Conservation (phyloP, 495 filamentous ascomycete genomes). For the Haplographium delicatum region DNA sequence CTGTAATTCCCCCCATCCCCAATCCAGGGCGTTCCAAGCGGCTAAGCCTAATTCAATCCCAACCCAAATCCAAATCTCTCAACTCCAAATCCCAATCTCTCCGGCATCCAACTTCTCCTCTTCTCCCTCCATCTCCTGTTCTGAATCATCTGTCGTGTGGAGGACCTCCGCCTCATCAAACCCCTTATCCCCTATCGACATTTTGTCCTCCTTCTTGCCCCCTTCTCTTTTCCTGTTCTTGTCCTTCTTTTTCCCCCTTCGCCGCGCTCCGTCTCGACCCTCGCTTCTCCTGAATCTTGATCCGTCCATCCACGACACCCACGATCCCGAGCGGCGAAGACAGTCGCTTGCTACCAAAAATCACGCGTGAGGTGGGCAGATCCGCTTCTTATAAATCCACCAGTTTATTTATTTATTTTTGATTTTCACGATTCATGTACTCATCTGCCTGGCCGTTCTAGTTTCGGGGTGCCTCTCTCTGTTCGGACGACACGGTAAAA, state of each 20-base stretch:
- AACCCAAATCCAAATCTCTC: neutral
- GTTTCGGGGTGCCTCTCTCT: constrained; percentile 26
- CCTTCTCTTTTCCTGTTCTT: constrained; percentile 29
- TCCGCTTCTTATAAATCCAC: too few relatives aligned
- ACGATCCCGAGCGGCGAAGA: constrained; percentile 13
- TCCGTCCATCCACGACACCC: too few relatives aligned
- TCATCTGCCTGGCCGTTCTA: constrained; percentile 29
- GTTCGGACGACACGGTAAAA: constrained; percentile 42
- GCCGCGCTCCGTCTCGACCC: constrained; percentile 7
- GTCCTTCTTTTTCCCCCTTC: constrained; percentile 27
- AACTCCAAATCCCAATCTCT: too few relatives aligned
- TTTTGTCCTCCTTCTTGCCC: constrained; percentile 26
- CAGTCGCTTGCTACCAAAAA: constrained; percentile 17
- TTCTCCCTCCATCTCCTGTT: neutral
- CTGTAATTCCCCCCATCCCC: too few relatives aligned
- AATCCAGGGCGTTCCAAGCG: neutral
- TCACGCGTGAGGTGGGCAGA: constrained; percentile 26
- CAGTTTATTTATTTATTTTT: too few relatives aligned
- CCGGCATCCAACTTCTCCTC: constrained; percentile 1
- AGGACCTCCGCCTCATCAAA: constrained; percentile 3
- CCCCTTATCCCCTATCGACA: neutral
- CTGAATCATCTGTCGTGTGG: constrained; percentile 5
- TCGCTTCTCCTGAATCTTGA: constrained; percentile 25
- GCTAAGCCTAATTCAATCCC: neutral
- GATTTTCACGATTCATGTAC: constrained; percentile 28